phyloP scores from a whole-genome alignment of 352 stramenopile species.

The Globisporangium heterothallicum region DNA sequence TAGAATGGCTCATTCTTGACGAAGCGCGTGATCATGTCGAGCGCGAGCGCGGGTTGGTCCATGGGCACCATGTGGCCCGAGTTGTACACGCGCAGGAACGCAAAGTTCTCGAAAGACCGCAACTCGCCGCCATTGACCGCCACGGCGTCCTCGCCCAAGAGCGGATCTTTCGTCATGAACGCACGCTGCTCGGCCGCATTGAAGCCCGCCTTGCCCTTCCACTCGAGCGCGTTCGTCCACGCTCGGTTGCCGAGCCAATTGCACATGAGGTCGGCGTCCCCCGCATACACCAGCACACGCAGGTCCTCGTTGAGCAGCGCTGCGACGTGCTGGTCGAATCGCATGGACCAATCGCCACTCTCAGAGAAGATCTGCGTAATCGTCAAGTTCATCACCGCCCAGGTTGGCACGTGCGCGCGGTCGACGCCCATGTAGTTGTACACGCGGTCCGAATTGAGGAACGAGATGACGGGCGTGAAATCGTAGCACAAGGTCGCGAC shows the following conservation, averaged over 20 bases:
- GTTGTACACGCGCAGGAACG: conserved; percentile 32
- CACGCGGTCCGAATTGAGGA: conserved; percentile 12
- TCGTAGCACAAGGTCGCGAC: conserved; percentile 4
- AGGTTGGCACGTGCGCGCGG: conserved; percentile 37
- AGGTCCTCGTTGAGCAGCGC: conserved; percentile 78
- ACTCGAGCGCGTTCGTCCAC: conserved; percentile 91
- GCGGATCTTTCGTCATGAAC: conserved; percentile 13
- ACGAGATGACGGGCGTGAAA: not conserved
- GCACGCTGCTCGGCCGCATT: conserved; percentile 30
- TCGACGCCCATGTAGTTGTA: conserved; percentile 37
- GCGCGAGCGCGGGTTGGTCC: conserved; percentile 35
- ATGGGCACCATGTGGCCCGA: conserved; percentile 44
- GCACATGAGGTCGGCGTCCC: conserved; percentile 95
- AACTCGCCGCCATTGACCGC: conserved; percentile 19
- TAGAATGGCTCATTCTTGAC: conserved; percentile 17
- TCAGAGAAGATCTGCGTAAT: conserved; percentile 52
- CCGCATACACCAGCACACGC: conserved; percentile 93
- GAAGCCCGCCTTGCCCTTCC: conserved; percentile 87
- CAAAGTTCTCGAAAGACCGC: conserved; percentile 15
- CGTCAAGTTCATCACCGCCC: conserved; percentile 90
- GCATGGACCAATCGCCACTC: conserved; percentile 86
- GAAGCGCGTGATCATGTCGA: conserved; percentile 45
- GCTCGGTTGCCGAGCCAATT: conserved; percentile 95
- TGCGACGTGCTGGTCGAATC: conserved; percentile 82
- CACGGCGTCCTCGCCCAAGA: not conserved